Conservation (phyloP, 2,329 filamentous ascomycete species). For the Aspergillus flavus region DNA sequence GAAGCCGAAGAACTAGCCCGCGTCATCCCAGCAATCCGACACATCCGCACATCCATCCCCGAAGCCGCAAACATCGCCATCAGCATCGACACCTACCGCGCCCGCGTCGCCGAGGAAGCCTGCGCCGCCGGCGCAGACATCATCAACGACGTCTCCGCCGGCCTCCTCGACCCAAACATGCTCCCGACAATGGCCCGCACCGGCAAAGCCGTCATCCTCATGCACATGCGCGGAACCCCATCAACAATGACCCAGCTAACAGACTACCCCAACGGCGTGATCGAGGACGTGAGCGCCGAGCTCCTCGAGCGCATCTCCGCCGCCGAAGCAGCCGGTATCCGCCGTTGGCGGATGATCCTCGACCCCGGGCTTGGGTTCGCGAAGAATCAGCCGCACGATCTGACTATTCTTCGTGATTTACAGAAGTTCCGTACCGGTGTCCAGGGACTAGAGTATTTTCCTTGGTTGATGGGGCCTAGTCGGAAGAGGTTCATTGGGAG, state of each 20-base stretch:
- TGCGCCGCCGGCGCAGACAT: slow-evolving; percentile 82
- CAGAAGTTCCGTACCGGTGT: slow-evolving; percentile 57
- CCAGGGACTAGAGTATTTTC: slow-evolving; percentile 59
- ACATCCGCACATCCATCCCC: slow-evolving; percentile 67
- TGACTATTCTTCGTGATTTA: slow-evolving; percentile 73
- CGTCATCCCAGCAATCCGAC: slow-evolving; percentile 75
- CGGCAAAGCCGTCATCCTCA: slow-evolving; percentile 77
- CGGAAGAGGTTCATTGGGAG: slow-evolving; percentile 86
- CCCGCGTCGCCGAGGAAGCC: slow-evolving; percentile 75
- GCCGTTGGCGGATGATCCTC: slow-evolving; percentile 90
- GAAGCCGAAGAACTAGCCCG: slow-evolving; percentile 74
- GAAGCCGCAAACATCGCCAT: slow-evolving; percentile 68
- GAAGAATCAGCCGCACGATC: slow-evolving; percentile 78
- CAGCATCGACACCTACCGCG: slow-evolving; percentile 91
- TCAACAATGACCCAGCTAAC: slow-evolving; percentile 74
- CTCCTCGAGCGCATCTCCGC: slow-evolving; percentile 69
- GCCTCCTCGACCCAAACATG: slow-evolving; percentile 77
- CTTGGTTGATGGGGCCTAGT: slow-evolving; percentile 88
- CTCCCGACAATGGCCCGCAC: slow-evolving; percentile 75
- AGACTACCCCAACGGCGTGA: slow-evolving; percentile 69
- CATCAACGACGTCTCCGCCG: slow-evolving; percentile 92
- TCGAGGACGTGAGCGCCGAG: slow-evolving; percentile 67
- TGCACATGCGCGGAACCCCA: slow-evolving; percentile 92
- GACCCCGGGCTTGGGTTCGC: slow-evolving; percentile 95
- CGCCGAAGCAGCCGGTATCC: slow-evolving; percentile 79